Evolutionary conservation across 164 flowering plant species (phyloP).

Genomic region (Amborella trichopoda): DNA sequence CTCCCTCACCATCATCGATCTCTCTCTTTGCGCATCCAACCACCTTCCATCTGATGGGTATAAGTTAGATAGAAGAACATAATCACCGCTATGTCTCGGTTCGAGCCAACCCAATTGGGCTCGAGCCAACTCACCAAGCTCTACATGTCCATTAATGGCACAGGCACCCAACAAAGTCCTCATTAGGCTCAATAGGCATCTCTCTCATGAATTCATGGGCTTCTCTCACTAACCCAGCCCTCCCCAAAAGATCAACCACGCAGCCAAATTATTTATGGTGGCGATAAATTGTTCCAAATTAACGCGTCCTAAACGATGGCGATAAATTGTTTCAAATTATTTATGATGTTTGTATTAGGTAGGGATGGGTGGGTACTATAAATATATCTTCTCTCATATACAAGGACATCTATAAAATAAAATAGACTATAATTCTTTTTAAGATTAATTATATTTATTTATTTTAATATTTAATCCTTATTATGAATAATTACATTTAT

Average conservation of each 20-base stretch:
- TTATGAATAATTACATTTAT: too few species aligned
- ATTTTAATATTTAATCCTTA: too few species aligned
- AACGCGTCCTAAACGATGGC: too few species aligned
- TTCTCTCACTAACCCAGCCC: conserved; percentile 19
- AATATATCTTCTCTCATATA: too few species aligned
- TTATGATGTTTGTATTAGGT: too few species aligned
- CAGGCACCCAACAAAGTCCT: conserved; percentile 25
- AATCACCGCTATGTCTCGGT: conserved; percentile 24
- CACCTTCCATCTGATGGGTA: conserved; percentile 17
- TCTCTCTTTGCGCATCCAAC: conserved; percentile 15
- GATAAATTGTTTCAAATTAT: too few species aligned
- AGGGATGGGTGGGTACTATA: too few species aligned
- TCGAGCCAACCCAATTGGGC: conserved; percentile 13
- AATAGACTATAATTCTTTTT: too few species aligned
- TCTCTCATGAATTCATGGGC: conserved; percentile 15
- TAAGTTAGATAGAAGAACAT: conserved; percentile 21
- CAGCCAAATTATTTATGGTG: too few species aligned
- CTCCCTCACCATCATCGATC: conserved; percentile 19
- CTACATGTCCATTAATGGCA: conserved; percentile 14
- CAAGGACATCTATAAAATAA: too few species aligned
- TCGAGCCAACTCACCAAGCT: conserved; percentile 16
- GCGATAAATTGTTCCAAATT: too few species aligned
- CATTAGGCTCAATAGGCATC: conserved; percentile 26
- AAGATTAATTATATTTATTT: too few species aligned
- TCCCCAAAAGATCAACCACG: conserved; percentile 25